Evolutionary conservation across 345 rosid genomes (phyloP), one percentile per base, ranked within the genome.

Genomic region (Heritiera littoralis): DNA sequence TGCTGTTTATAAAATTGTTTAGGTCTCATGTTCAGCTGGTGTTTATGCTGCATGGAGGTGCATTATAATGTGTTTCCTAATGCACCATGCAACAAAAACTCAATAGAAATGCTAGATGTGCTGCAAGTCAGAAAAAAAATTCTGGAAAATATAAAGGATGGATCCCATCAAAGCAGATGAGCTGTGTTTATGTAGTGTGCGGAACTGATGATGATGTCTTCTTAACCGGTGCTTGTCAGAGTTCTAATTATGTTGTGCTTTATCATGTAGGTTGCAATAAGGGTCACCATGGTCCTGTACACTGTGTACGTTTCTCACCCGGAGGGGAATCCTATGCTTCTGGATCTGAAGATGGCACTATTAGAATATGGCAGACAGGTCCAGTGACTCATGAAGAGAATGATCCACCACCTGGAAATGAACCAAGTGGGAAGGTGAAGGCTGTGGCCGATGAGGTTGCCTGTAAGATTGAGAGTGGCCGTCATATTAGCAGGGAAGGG

Each of bases 231-330:
- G 28, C 15, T 41, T 15, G 8, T 74, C 28, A 4, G 28, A 48
- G 80, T 69, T 65, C 3, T 83, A 65, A 74, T 48, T 28, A 77
- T 64, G 43, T 64, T 40, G 51, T 81, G 75, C 49, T 66, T 60
- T 67, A 80, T 81, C 56, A 45, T 84, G 85, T 78, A 96, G 98
- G 92, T 70, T 97, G 98, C 91, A 94, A 97, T 84, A 97, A 97
- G 85, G 99, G 99, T 75, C 99, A 97, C 82, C 99, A 94, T 28
- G 99, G 99, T 83, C 98, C 98, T 14, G 93, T 97, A 35, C 98
- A 97, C 52, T 97, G 98, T 10, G 89, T 94, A 49, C 92, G 98
- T 35, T 97, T 94, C 82, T 87, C 99, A 3, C 98, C 98, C 2
- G 98, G 93, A 35, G 99, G 98, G 65, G 97, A 91, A 81, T 94